Base-by-base conservation (phyloP, 2,329 filamentous ascomycete genomes). In the Venturia effusa region DNA sequence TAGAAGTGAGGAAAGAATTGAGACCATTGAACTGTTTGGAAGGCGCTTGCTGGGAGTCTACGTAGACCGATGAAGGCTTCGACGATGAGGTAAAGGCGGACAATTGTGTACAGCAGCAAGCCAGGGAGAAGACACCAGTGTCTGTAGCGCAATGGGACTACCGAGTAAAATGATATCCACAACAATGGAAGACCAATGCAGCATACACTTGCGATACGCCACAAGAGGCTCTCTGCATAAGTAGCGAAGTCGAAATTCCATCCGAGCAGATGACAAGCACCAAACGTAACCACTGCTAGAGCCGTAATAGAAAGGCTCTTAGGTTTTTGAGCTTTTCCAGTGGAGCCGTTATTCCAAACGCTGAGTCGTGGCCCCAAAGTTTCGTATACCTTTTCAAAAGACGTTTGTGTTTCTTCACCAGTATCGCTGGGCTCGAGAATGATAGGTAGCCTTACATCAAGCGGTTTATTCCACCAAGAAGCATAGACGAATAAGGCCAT, bases 401-500 rank as follows among this genome's bases (percentile, higher is more conserved):
- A 4, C 11, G n/a, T 19, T 27, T 1, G 45, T 51, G 45, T 22
- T 51, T 19, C 45, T 10, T 24, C 45, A 19, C 13, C 6, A 13
- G n/a, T 19, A 22, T 1, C 5, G 11, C 24, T 27, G 13, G 24
- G 6, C 24, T 51, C n/a, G 45, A 63, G 27, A 13, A 66, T 19
- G 1, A 67, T 61, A 1, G 66, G 66, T 19, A 39, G 57, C n/a
- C 62, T 64, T 5, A 69, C 51, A 39, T 68, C 68, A 17, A 66
- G 66, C 8, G 68, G 69, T 48, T 70, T 70, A 13, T 64, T n/a
- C 66, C 66, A 68, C 61, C 48, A 67, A 13, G 45, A 55, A 4
- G 48, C 17, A 40, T 67, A 68, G 6, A 64, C 66, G 13, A 65
- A 7, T 11, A 67, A 19, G 1, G 68, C 66, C 32, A 66, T 69